Conservation (phyloP, 2,329 filamentous ascomycete genomes). For the Cladophialophora yegresii region DNA sequence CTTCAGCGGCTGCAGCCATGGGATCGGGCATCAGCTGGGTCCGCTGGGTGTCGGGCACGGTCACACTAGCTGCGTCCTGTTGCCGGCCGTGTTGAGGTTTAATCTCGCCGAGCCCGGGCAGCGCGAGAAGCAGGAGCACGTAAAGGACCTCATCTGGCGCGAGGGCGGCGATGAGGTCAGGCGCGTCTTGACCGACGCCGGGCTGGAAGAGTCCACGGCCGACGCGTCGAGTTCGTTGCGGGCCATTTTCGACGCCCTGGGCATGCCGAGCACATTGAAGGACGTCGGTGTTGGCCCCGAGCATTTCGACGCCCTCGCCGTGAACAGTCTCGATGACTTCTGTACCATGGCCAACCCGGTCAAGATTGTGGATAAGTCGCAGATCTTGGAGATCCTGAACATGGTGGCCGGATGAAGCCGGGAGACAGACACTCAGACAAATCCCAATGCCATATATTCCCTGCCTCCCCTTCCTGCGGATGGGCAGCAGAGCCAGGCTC, state of each 20-base stretch:
- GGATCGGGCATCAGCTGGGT: constrained; percentile 56
- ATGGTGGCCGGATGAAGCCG: constrained; percentile 33
- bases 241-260: constrained; percentile 25
- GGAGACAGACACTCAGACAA: background rate
- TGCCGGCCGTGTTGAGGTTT: constrained; percentile 58
- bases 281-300: constrained; percentile 27
- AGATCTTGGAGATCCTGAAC: constrained; percentile 56
- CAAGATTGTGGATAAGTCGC: constrained; percentile 49
- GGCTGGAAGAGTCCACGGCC: constrained; percentile 7
- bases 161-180: background rate
- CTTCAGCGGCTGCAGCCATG: constrained; percentile 50
- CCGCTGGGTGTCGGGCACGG: constrained; percentile 61
- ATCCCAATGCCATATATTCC: background rate
- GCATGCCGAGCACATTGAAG: constrained; percentile 25
- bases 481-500: background rate
- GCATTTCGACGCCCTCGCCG: constrained; percentile 25
- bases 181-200: constrained; percentile 3
- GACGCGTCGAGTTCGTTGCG: constrained; percentile 18
- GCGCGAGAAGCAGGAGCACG: constrained; percentile 40
- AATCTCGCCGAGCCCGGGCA: constrained; percentile 45
- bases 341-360: constrained; percentile 42
- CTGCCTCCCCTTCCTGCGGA: too few relatives aligned
- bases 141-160: background rate
- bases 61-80: constrained; percentile 59
- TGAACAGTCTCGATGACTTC: constrained; percentile 26